Evolutionary conservation across 2,329 filamentous ascomycete species (phyloP), one percentile per base, ranked within the genome.

Genomic region (Neonectria coccinea): DNA sequence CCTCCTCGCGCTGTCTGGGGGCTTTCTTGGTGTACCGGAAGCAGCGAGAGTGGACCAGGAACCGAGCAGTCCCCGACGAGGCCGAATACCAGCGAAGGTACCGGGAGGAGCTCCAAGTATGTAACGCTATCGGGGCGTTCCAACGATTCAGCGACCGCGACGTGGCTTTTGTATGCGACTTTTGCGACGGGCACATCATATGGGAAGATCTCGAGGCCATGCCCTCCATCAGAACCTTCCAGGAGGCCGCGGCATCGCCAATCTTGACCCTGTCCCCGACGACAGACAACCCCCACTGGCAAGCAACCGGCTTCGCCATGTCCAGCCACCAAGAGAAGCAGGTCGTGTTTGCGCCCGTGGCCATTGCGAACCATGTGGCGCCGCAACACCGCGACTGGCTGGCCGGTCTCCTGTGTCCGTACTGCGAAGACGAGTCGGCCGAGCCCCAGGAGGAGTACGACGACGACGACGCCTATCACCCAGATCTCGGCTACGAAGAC

Each of bases 81-180:
- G 52, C 47, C 33, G 81, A 81, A 56, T 78, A 81, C 65, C 69
- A 75, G 50, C 72, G 76, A 25, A 76, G 77, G 27, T 79, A 80
- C 52, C 74, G 84, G 16, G 84, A 86, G 62, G 85, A 86, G 73
- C 77, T 88, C 5, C 78, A 79, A 31, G 77, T 80, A 25, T 88
- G 86, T 76, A 85, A 85, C 68, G 73, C 75, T 4, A 79, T 86
- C 2, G 87, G 87, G n/a, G 79, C 80, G 29, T 88, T 88, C 65
- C 83, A 87, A 75, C 81, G 85, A 14, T 83, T 88, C 56, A 84
- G 82, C 45, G 83, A 87, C 33, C 73, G 76, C 42, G 86, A 88
- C 64, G 80, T 88, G 52, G 86, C 83, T 8, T 89, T 88, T 70
- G 79, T 87, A 8, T 89, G 87, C 77, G 86, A 89, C 76, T 89